Evolutionary conservation across 257 asterid species (phyloP).

Genomic region (Linaria vulgaris): DNA sequence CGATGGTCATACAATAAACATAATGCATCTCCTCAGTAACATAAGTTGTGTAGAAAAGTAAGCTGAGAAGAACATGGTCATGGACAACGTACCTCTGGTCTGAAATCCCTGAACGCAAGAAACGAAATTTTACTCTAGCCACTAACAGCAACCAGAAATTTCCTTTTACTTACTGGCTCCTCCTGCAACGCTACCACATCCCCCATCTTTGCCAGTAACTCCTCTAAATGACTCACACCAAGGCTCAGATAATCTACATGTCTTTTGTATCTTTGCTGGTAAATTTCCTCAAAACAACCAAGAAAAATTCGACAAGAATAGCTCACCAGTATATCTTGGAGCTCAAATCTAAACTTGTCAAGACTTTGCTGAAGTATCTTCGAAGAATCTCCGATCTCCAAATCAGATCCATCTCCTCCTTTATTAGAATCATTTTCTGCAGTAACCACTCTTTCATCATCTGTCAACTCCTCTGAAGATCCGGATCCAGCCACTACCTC

Average conservation of each 20-base stretch:
- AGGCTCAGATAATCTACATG: conserved; percentile 56
- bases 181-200: conserved; percentile 73
- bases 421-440: conserved; percentile 28
- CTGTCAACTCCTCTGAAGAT: conserved; percentile 69
- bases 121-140: conserved; percentile 35
- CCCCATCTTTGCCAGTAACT: conserved; percentile 68
- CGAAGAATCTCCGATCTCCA: conserved; percentile 21
- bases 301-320: conserved; percentile 68
- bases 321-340: conserved; percentile 89
- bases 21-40: too few relatives aligned
- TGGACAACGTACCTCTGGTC: conserved; percentile 34
- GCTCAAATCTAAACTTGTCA: conserved; percentile 63
- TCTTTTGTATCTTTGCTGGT: conserved; percentile 76
- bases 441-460: conserved; percentile 49
- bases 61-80: conserved; percentile 1
- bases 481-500: conserved; percentile 36
- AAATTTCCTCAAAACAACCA: conserved; percentile 66
- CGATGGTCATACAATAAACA: too few relatives aligned
- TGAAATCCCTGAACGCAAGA: neutral
- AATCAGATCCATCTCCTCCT: conserved; percentile 29
- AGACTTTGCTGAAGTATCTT: conserved; percentile 35
- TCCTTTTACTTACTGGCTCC: conserved; percentile 65
- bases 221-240: conserved; percentile 71
- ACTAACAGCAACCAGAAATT: conserved; percentile 58
- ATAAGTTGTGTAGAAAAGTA: too few relatives aligned